Conservation (phyloP, 768 basidiomycete species). For the Royoungia palumana region DNA sequence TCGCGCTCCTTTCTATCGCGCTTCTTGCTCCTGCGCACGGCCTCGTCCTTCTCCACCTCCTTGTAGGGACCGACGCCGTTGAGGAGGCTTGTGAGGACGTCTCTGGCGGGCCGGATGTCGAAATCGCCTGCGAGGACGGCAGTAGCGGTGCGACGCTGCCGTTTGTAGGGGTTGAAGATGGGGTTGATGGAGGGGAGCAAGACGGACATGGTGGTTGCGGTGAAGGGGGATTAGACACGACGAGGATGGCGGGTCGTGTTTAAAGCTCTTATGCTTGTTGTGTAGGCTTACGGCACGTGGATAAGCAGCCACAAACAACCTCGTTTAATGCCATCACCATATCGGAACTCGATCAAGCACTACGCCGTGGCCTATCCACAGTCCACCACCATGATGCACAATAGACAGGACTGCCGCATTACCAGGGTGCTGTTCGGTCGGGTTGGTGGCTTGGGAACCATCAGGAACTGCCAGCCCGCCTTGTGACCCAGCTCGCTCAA, state of each 20-base stretch:
- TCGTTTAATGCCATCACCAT: constrained; percentile 31
- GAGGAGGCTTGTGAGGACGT: constrained; percentile 75
- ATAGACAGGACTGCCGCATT: neutral
- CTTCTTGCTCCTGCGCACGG: constrained; percentile 51
- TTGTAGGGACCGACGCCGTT: constrained; percentile 72
- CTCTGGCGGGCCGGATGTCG: constrained; percentile 62
- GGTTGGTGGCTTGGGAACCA: constrained; percentile 26
- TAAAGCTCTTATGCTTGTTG: constrained; percentile 35
- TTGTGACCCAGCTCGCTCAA: constrained; percentile 26
- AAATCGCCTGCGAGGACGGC: constrained; percentile 72
- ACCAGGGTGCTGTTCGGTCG: neutral
- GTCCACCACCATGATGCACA: no score
- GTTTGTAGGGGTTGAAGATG: constrained; percentile 30
- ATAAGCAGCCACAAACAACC: constrained; percentile 36
- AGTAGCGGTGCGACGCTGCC: constrained; percentile 63
- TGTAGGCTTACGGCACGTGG: constrained; percentile 34
- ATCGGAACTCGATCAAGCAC: constrained; percentile 26
- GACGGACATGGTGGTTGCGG: constrained; percentile 19
- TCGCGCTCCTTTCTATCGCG: constrained; percentile 47
- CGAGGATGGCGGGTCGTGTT: constrained; percentile 34
- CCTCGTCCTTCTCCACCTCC: constrained; percentile 59
- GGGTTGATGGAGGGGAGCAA: constrained; percentile 9
- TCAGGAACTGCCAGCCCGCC: constrained; percentile 26
- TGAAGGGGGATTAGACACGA: constrained; percentile 16
- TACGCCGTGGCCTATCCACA: no score